Conservation (phyloP, 2,329 filamentous ascomycete genomes). For the Aspergillus neoniger region DNA sequence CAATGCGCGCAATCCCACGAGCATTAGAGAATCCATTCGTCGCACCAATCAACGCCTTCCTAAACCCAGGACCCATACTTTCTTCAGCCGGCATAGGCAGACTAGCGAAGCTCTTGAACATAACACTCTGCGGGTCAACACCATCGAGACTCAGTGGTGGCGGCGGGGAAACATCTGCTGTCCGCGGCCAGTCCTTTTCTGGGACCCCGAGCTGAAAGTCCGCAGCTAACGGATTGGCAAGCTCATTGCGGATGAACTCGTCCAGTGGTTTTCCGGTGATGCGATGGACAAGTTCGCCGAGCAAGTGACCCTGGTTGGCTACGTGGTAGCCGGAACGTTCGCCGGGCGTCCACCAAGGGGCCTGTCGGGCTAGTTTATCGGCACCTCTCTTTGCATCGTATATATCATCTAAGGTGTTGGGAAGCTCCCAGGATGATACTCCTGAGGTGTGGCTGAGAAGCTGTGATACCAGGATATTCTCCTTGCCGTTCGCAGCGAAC, state of each 20-base stretch:
- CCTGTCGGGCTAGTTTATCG: conserved; percentile 42
- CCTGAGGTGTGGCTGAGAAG: conserved; percentile 46
- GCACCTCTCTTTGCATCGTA: conserved; percentile 34
- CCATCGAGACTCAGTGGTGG: conserved; percentile 18
- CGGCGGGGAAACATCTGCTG: conserved; percentile 40
- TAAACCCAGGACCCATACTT: conserved; percentile 36
- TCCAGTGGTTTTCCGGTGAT: conserved; percentile 44
- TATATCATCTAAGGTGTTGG: conserved; percentile 35
- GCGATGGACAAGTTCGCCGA: conserved; percentile 49
- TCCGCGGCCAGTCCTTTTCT: conserved; percentile 46
- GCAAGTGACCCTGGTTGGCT: conserved; percentile 43
- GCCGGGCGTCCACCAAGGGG: conserved; percentile 50
- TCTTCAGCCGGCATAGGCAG: conserved; percentile 25
- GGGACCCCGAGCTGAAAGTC: conserved; percentile 51
- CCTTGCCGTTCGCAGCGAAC: conserved; percentile 47
- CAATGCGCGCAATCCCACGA: conserved; percentile 44
- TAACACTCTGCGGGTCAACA: conserved; percentile 29
- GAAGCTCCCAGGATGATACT: conserved; percentile 37
- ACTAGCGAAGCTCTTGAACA: conserved; percentile 33
- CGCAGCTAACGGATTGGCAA: conserved; percentile 46
- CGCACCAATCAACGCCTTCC: conserved; percentile 45
- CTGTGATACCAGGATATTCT: conserved; percentile 44
- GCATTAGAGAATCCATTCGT: conserved; percentile 52
- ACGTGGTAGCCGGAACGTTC: conserved; percentile 48
- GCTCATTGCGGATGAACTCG: conserved; percentile 49